Evolutionary conservation across 768 basidiomycete genomes (phyloP), one percentile per base, ranked within the genome.

Genomic region (Podaxis carcinomalis): DNA sequence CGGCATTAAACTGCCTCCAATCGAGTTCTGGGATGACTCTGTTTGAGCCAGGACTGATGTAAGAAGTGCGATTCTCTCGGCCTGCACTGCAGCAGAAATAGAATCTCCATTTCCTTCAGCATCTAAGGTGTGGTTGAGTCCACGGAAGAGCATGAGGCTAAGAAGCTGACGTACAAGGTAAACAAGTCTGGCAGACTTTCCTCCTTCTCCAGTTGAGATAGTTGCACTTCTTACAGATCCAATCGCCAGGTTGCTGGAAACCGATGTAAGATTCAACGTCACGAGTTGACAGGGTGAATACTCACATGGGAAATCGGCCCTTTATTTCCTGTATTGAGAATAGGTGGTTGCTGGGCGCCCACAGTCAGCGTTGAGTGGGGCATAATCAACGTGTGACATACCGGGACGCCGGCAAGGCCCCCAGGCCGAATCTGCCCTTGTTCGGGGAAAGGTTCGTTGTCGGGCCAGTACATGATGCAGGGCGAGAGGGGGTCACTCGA

Each of bases 391-490:
- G 56, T 11, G 19, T 53, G 39, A 65, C 74, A 63, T 68, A 88
- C 89, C 54, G 83, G 77, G 37, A 85, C 66, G 16, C 85, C 85
- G 55, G 76, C 73, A 16, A 87, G 73, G 21, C 69, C 78, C 62
- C 75, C 79, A 0, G 88, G 90, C 2, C 90, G 78, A 61, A 88
- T 89, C 75, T 93, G 92, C 11, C 89, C 85, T 69, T 84, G 86
- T 65, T 90, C 88, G 0, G 92, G 92, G 63, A 91, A 77, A 3
- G 89, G 82, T 69, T 94, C 92, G 66, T 94, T 94, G 71, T 93
- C 92, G 4, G 92, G 92, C 92, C 92, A 94, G 67, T 88, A 93
- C 85, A 93, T 87, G 75, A 92, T 80, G 66, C 92, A 92, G 3
- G 92, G 89, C 28, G 76, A 67, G 52, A 85, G 70, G 19, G 90